Evolutionary conservation across 176 grass and related monocot genomes (phyloP).

Genomic region (maize (Zea mays)): Zm-B73-REFERENCE-NAM-5.0 NC_050101.1:11887501-11888000

Average conservation of each 20-base stretch:
- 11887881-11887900: too few relatives aligned
- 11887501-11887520: not conserved
- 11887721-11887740: constrained; percentile 1
- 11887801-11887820: too few relatives aligned
- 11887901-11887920: too few relatives aligned
- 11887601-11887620: constrained; percentile 58
- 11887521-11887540: constrained; percentile 47
- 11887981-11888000: too few relatives aligned
- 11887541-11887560: constrained; percentile 66
- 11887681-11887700: constrained; percentile 41
- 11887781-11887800: not conserved
- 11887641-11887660: constrained; percentile 85
- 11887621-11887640: constrained; percentile 89
- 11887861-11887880: too few relatives aligned
- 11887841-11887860: too few relatives aligned
- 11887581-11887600: constrained; percentile 51
- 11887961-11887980: too few relatives aligned
- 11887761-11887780: not conserved
- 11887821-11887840: too few relatives aligned
- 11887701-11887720: constrained; percentile 9
- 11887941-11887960: too few relatives aligned
- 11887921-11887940: too few relatives aligned
- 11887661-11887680: constrained; percentile 85
- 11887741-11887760: not conserved
- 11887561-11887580: constrained; percentile 66